Conservation (phyloP, 2,329 filamentous ascomycete genomes). For the Cryphonectria radicalis region DNA sequence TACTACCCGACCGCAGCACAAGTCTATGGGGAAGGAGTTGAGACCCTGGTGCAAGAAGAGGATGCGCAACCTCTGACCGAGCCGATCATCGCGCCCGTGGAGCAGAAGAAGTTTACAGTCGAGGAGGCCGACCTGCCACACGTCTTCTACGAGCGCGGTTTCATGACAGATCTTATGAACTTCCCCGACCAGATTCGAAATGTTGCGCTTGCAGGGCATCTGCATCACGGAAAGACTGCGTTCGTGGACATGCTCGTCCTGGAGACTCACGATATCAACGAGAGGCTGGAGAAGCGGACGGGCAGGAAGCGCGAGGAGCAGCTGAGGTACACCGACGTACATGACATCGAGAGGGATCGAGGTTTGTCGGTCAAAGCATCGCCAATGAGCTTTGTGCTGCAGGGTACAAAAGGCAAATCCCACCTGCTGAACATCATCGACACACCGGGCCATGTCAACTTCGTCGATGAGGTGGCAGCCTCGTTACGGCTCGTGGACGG, state of each 20-base stretch:
- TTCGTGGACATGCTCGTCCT: slow-evolving; percentile 98
- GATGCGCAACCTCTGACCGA: slow-evolving; percentile 91
- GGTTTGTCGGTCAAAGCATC: slow-evolving; percentile 91
- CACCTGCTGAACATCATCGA: slow-evolving; percentile 94
- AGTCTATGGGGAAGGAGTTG: slow-evolving; percentile 91
- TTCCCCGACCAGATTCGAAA: slow-evolving; percentile 95
- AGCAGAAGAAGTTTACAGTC: slow-evolving; percentile 94
- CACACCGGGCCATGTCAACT: slow-evolving; percentile 97
- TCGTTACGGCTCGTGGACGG: slow-evolving; percentile 87
- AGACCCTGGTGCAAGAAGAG: slow-evolving; percentile 95
- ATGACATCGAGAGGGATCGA: slow-evolving; percentile 84
- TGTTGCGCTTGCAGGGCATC: slow-evolving; percentile 85
- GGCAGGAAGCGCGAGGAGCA: slow-evolving; percentile 87
- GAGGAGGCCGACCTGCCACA: slow-evolving; percentile 89
- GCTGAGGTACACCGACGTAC: slow-evolving; percentile 91
- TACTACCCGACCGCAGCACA: slow-evolving; percentile 99
- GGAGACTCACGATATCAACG: slow-evolving; percentile 87
- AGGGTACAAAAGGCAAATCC: slow-evolving; percentile 88
- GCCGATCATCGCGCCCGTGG: slow-evolving; percentile 90
- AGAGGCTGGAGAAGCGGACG: slow-evolving; percentile 77
- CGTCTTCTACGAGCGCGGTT: slow-evolving; percentile 84
- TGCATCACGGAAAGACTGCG: slow-evolving; percentile 97
- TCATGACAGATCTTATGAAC: slow-evolving; percentile 96
- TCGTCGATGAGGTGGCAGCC: slow-evolving; percentile 94
- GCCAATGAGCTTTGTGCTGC: slow-evolving; percentile 91